These are phyloP conservation scores for Kitagawia praeruptora DNA, from an alignment of 129 eudicot genomes.

Conservation along the genomic window DNA sequence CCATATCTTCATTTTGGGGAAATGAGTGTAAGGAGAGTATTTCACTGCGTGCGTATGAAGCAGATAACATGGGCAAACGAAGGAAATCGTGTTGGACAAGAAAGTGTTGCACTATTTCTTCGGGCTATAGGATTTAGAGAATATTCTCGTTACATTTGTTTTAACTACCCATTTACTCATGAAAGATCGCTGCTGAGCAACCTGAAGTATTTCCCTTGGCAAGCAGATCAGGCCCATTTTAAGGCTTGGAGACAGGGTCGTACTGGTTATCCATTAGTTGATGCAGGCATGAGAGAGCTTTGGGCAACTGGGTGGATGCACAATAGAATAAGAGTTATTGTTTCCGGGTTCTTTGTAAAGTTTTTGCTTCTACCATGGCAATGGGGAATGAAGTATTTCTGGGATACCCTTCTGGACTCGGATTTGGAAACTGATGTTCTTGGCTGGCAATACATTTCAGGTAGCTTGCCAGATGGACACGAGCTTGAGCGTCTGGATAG, in stretches of 20 bases:
- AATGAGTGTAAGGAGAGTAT: conserved; percentile 69
- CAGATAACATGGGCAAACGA: conserved; percentile 66
- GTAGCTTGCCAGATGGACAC: conserved; percentile 98
- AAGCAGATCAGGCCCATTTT: conserved; percentile 47
- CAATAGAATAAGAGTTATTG: conserved; percentile 76
- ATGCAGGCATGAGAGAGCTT: conserved; percentile 98
- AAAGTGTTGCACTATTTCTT: conserved; percentile 48
- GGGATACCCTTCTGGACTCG: conserved; percentile 96
- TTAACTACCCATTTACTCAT: conserved; percentile 88
- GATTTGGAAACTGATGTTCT: conserved; percentile 91
- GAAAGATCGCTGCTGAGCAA: conserved; percentile 67
- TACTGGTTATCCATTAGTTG: conserved; percentile 95
- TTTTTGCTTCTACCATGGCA: conserved; percentile 89
- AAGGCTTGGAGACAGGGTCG: conserved; percentile 99
- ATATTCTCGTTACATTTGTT: conserved; percentile 92
- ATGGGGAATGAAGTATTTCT: conserved; percentile 99
- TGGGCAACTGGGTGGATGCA: conserved; percentile 99
- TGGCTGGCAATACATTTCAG: conserved; percentile 98
- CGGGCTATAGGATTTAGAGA: conserved; percentile 83
- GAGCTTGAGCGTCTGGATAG: conserved; percentile 82
- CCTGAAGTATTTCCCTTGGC: conserved; percentile 82
- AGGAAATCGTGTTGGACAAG: conserved; percentile 51
- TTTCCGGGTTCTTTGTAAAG: conserved; percentile 78
- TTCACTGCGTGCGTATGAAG: conserved; percentile 58
- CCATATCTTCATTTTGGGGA: conserved; percentile 95